Base-by-base conservation (phyloP, 352 stramenopile species). In the Phytophthora megakarya region DNA sequence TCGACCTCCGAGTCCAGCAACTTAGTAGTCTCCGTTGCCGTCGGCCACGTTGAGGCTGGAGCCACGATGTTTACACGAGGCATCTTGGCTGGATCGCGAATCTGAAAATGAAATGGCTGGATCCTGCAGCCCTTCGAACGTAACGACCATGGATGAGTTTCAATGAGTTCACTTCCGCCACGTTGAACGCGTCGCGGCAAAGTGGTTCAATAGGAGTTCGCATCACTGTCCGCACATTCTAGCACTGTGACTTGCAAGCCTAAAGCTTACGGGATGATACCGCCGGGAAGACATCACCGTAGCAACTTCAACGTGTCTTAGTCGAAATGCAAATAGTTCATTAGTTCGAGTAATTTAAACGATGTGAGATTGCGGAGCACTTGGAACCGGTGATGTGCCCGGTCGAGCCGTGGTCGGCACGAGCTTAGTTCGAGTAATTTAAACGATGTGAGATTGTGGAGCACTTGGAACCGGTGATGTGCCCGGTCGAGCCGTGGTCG, bases 11-110 rank as follows among this genome's bases (percentile, higher is more conserved):
- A 15, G 15, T 69, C 52, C 0, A 73, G 65, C 33, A 73, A 47
- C 19, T 65, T 73, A 13, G 65, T 73, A 11, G 65, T 45, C 40
- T 73, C 65, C 12, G 28, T 68, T 13, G 65, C 51, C 43, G 44
- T 21, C 3, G 52, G 50, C 40, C 65, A 52, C 30, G 30, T 35
- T 2, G 30, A 7, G 21, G 35, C 39, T 35, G 59, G 51, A 23
- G 58, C 47, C 13, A 72, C 65, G 16, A 69, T 48, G 10, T 73
- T 69, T 3, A 47, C 35, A 23, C 65, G 65, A 13, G 53, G 47
- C 65, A 73, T 69, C 33, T 55, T 44, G 11, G 40, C 4, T 25
- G 21, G 8, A n/a, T n/a, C n/a, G 39, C 32, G 30, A 69, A 65
- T 57, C 10, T 25, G 1, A 54, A 25, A 72, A 57, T 72, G 65